Evolutionary conservation across 805 yeast species (phyloP), one percentile per base, ranked within the genome.

Genomic region (Pichia cephalocereana): DNA sequence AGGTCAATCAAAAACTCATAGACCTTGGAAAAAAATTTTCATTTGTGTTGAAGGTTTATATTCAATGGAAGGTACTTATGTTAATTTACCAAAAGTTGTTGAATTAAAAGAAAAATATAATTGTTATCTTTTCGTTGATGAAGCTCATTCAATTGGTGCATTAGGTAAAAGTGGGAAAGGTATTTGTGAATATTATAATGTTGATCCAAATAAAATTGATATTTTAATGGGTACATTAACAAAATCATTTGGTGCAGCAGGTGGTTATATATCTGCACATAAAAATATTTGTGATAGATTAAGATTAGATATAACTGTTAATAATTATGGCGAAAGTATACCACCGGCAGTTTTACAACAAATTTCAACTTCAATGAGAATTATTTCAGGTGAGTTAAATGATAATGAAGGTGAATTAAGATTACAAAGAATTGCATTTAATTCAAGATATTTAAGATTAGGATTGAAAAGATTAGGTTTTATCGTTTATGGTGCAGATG

Each of bases 81-180:
- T 86, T 63, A 82, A 90, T 61, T 72, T 90, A 57, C 96, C 96
- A 6, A 73, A 68, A 50, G 61, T 90, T 41, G 75, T 90, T 28
- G 84, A 76, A 57, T 70, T 90, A 53, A 82, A 84, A 58, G 76
- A 85, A 38, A 86, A 86, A 63, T 93, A 95, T 70, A 88, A 88
- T 59, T 86, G 91, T 62, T 87, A 86, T 61, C 69, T 93, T 46
- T 93, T 86, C 61, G 86, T 95, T 52, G 99, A 93, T 65, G 99
- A 93, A 67, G 99, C 99, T 12, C 99, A 93, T 66, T 91, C 98
- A 6, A 84, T 93, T 60, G 99, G 99, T 59, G 99, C 99, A n/a
- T 76, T 93, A 69, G 99, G 99, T 30, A 93, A 95, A 41, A 69
- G 69, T 46, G 99, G 99, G 42, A 82, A 86, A 61, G 99, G 99